A percentile compares a stretch with the other conserved stretches of the same genome.
Evolutionary conservation across 164 flowering plant species (phyloP).

Genomic region (Chloranthus sessilifolius): DNA sequence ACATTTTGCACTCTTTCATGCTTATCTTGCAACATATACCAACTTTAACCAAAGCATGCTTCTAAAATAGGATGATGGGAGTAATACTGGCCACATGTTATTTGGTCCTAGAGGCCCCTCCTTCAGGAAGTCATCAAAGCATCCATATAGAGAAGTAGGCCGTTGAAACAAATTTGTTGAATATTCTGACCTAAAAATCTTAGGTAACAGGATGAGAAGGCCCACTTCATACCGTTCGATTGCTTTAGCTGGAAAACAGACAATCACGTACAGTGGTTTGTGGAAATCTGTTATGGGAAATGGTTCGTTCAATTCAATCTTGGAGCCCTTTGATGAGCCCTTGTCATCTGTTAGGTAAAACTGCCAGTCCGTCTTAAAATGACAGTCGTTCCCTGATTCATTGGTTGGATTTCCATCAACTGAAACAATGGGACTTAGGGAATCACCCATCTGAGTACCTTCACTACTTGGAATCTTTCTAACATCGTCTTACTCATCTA

Average conservation of each 20-base stretch:
- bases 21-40: too few species aligned
- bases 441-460: slow-evolving; percentile 22
- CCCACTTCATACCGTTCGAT: slow-evolving; percentile 41
- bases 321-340: slow-evolving; percentile 34
- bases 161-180: slow-evolving; percentile 60
- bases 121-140: slow-evolving; percentile 89
- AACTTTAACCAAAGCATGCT: neutral
- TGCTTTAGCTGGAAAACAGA: slow-evolving; percentile 54
- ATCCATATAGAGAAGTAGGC: slow-evolving; percentile 68
- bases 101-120: slow-evolving; percentile 99
- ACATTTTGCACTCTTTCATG: too few species aligned
- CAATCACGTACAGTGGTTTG: slow-evolving; percentile 47
- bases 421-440: slow-evolving; percentile 9
- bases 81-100: slow-evolving; percentile 89
- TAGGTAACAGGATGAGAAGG: slow-evolving; percentile 54
- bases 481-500: slow-evolving; percentile 19
- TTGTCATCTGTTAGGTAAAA: slow-evolving; percentile 65
- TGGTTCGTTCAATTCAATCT: slow-evolving; percentile 45
- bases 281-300: slow-evolving; percentile 20
- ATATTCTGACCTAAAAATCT: slow-evolving; percentile 61
- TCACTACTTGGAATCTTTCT: slow-evolving; percentile 25
- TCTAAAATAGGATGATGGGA: neutral
- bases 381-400: slow-evolving; percentile 16
- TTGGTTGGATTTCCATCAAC: slow-evolving; percentile 18
- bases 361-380: slow-evolving; percentile 34